Evolutionary conservation across 106 monocot species (phyloP), one percentile per base, ranked within the genome.

Genomic region (Hemerocallis citrina): DNA sequence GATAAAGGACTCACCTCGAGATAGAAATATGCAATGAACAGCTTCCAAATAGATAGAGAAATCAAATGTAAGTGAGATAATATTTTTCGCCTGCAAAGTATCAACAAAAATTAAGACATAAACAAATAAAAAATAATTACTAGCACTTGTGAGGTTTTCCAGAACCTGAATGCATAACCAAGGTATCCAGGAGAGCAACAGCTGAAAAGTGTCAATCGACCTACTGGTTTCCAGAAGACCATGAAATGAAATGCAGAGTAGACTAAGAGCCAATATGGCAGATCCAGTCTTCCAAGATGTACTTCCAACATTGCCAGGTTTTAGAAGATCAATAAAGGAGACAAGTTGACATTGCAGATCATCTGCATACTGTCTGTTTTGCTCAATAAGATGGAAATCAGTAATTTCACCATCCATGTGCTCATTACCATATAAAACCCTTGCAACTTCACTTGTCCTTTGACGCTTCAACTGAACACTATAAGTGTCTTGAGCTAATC

Each of bases 131-230:
- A n/a, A n/a, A n/a, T n/a, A n/a, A 31, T 54, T 54, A 15, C 3
- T 25, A 12, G 21, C 21, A n/a, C 51, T 52, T 27, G 41, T 51
- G 36, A 54, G 59, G 19, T 55, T 15, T 46, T 30, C n/a, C 1
- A 1, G 17, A n/a, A 98, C 96, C 87, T 88, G 76, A 41, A 80
- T 72, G 67, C 48, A 77, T 62, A 98, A 74, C 96, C 96, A 98
- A 58, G 81, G 82, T 36, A 85, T 82, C 91, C 88, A 98, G 22
- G 79, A 88, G 34, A 98, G 12, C 12, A 78, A 42, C 67, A 75
- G 74, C 41, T 75, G 72, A 61, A 85, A 92, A 55, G 88, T 71
- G 19, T 27, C 68, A 31, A 24, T 23, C 46, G 84, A 72, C 16
- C 88, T 80, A 32, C 39, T 75, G 21, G 63, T 51, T 17, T 55